Evolutionary conservation across 345 rosid genomes (phyloP), one percentile per base, ranked within the genome.

Genomic region (Arabidopsis arenosa): DNA sequence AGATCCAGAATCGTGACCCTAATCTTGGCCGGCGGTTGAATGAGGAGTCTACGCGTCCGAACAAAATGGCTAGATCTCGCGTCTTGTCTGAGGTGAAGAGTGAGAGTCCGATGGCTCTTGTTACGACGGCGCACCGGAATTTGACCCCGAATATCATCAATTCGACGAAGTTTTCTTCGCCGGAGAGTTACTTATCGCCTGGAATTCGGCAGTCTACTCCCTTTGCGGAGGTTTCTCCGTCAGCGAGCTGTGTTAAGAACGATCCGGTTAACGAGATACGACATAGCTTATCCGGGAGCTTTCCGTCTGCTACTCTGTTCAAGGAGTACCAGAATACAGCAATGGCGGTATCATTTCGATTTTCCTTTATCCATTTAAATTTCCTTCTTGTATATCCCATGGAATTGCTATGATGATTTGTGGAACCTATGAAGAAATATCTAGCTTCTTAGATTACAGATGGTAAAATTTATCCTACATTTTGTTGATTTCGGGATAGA

Each of bases 251-350:
- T 39, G 82, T 74, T 36, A 74, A 74, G 75, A 72, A 66, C 61
- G 92, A 87, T 36, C 79, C 74, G 66, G 84, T 69, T 53, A 89
- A 79, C 62, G 80, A 77, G 67, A 66, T 64, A 89, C 79, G 82
- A 75, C 99, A 90, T 70, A 85, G 97, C 78, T 84, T 95, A 81
- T 78, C 81, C 4, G 91, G 89, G 72, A 90, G 76, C 76, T 92
- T 95, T 79, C 99, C 97, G 39, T 82, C 99, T 1, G 97, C 90
- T 79, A 83, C 88, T 32, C 79, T 95, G 66, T 92, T 95, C 79
- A 95, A 92, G 81, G 96, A 95, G 55, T 92, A 83, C 40, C 99
- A 92, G 80, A 88, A 90, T 43, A 83, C 97, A 48, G 97, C 99
- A 28, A 86, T 90, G 91, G 93, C 86, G 90, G 97, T 92, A 85